phyloP scores from a whole-genome alignment of 306 rosid species.

The Pyrus pyrifolia region DNA sequence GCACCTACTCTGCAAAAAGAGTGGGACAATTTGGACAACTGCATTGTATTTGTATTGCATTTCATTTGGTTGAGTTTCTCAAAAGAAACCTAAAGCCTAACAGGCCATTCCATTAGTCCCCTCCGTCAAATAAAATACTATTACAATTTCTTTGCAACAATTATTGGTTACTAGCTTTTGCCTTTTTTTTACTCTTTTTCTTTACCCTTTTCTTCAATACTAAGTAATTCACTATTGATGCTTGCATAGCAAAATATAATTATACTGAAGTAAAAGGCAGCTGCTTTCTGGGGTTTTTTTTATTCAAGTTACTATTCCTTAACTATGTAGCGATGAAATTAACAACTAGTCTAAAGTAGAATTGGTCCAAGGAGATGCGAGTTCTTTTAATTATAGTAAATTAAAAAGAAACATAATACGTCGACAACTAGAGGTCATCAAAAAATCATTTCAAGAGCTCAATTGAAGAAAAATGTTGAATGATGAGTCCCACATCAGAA shows the following conservation, averaged over 20 bases:
- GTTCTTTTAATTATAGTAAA: neutral
- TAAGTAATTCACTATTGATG: neutral
- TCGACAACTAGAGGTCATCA: neutral
- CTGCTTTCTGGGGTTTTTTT: neutral
- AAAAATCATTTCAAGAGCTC: neutral
- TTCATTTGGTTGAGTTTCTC: neutral
- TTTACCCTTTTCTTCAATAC: neutral
- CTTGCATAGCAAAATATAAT: neutral
- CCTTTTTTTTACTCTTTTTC: neutral
- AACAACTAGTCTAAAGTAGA: neutral
- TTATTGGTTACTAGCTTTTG: neutral
- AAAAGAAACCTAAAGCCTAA: neutral
- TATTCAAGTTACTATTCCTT: neutral
- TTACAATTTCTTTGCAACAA: neutral
- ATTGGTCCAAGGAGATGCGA: neutral
- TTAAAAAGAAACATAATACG: too few species aligned
- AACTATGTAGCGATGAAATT: neutral
- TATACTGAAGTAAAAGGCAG: neutral
- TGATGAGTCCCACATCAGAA: neutral
- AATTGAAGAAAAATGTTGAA: neutral
- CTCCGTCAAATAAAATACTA: neutral
- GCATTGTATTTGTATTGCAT: too few species aligned
- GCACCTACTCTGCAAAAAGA: neutral
- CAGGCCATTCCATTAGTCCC: neutral
- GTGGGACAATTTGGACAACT: neutral